phyloP scores from a whole-genome alignment of 306 rosid species.

The Castanopsis chinensis region DNA sequence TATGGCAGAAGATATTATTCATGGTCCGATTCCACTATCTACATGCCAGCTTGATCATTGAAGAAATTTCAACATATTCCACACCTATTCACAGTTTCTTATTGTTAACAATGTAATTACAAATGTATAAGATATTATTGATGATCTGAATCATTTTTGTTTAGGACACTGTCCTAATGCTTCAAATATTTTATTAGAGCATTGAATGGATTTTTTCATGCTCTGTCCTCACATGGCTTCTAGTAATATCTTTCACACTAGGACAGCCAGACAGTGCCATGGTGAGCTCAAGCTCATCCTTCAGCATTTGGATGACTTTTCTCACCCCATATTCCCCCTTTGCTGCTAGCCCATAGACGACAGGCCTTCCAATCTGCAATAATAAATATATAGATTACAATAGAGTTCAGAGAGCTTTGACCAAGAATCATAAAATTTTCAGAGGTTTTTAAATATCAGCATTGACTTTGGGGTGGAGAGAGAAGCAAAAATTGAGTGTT shows the following conservation, averaged over 20 bases:
- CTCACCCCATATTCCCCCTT: conserved; percentile 54
- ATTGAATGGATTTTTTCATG: conserved; percentile 30
- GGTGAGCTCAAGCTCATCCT: conserved; percentile 55
- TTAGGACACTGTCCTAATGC: neutral
- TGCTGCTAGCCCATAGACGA: conserved; percentile 45
- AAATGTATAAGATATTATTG: neutral
- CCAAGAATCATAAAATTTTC: neutral
- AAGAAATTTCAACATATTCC: no score
- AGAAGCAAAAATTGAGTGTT: no score
- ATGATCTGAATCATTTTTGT: neutral
- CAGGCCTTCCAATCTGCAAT: conserved; percentile 6
- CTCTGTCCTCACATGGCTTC: conserved; percentile 47
- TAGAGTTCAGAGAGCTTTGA: neutral
- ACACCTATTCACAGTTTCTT: no score
- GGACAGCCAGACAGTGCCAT: conserved; percentile 61
- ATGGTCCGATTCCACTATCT: no score
- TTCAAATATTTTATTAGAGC: conserved; percentile 34
- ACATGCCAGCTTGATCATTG: no score
- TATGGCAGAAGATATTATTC: no score
- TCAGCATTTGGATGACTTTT: conserved; percentile 47
- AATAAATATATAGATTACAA: neutral
- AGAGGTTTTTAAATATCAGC: neutral
- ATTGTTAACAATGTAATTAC: no score
- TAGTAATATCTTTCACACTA: conserved; percentile 38
- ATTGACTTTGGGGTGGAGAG: neutral